A percentile compares a stretch with the other conserved stretches of the same genome.
These are phyloP conservation scores for Knufia petricola DNA, from an alignment of 2,329 filamentous ascomycete species.

Conservation along the genomic window DNA sequence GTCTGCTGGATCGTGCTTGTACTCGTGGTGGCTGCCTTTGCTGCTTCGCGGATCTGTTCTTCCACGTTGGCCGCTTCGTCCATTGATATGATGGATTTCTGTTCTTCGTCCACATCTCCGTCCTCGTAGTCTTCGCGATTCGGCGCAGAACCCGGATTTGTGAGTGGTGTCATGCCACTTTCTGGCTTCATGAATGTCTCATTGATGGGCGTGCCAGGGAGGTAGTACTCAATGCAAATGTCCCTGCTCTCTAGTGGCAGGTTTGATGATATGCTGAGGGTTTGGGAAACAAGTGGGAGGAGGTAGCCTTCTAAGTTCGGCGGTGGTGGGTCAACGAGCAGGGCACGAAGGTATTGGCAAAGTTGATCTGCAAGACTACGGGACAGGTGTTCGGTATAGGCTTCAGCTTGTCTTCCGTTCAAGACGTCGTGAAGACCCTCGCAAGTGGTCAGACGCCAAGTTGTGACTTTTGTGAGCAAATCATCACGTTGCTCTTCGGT, in stretches of 20 bases:
- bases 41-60: slow-evolving; percentile 7
- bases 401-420: slow-evolving; percentile 52
- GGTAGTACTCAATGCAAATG: slow-evolving; percentile 75
- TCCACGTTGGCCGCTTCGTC: slow-evolving; percentile 11
- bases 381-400: slow-evolving; percentile 60
- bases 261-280: slow-evolving; percentile 74
- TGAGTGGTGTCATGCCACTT: slow-evolving; percentile 51
- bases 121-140: slow-evolving; percentile 22
- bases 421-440: slow-evolving; percentile 74
- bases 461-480: slow-evolving; percentile 74
- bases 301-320: slow-evolving; percentile 78
- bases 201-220: slow-evolving; percentile 63
- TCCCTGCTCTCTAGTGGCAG: slow-evolving; percentile 85
- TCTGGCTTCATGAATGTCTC: slow-evolving; percentile 79
- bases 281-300: slow-evolving; percentile 85
- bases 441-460: slow-evolving; percentile 86
- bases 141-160: slow-evolving; percentile 27
- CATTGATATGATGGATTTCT: slow-evolving; percentile 12
- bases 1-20: not conserved
- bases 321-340: slow-evolving; percentile 67
- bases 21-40: not conserved
- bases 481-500: slow-evolving; percentile 59
- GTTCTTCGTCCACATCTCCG: slow-evolving; percentile 12
- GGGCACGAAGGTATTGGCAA: slow-evolving; percentile 59
- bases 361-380: slow-evolving; percentile 59